Evolutionary conservation across 768 basidiomycete species (phyloP).

Genomic region (Rhizopogon roseolus): DNA sequence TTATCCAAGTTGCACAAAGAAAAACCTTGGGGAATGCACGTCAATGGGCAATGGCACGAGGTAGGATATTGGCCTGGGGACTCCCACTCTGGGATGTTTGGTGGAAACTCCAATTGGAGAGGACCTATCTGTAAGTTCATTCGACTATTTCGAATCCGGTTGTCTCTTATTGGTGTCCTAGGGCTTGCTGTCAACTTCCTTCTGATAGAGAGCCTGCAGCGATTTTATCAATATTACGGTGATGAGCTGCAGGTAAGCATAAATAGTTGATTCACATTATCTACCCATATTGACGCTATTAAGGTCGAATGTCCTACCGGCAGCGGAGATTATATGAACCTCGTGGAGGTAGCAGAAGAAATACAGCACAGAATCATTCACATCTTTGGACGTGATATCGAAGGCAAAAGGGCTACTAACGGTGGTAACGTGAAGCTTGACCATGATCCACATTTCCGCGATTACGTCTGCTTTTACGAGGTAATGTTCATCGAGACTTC

Average conservation of each 20-base stretch:
- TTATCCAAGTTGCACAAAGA: conserved; percentile 89
- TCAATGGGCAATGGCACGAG: conserved; percentile 87
- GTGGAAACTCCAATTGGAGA: conserved; percentile 97
- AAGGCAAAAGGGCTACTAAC: conserved; percentile 86
- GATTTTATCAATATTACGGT: conserved; percentile 98
- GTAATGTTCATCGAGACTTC: conserved; percentile 32
- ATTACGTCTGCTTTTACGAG: conserved; percentile 96
- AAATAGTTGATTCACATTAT: not conserved
- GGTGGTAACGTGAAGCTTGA: conserved; percentile 87
- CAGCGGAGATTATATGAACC: conserved; percentile 96
- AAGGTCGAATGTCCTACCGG: conserved; percentile 94
- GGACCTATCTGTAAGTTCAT: conserved; percentile 72
- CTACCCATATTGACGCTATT: not conserved
- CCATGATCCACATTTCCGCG: conserved; percentile 90
- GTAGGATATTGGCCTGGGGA: conserved; percentile 99
- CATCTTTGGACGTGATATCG: conserved; percentile 89
- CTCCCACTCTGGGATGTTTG: conserved; percentile 96
- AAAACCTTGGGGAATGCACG: conserved; percentile 91
- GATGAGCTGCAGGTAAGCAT: conserved; percentile 65
- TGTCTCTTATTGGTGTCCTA: conserved; percentile 18
- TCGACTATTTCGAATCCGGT: not conserved
- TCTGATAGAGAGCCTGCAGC: conserved; percentile 91
- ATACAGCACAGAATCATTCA: conserved; percentile 99
- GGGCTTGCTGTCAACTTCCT: conserved; percentile 97
- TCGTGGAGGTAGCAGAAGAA: conserved; percentile 91